Evolutionary conservation across 257 asterid species (phyloP).

Genomic region (Jasminum sambac): DNA sequence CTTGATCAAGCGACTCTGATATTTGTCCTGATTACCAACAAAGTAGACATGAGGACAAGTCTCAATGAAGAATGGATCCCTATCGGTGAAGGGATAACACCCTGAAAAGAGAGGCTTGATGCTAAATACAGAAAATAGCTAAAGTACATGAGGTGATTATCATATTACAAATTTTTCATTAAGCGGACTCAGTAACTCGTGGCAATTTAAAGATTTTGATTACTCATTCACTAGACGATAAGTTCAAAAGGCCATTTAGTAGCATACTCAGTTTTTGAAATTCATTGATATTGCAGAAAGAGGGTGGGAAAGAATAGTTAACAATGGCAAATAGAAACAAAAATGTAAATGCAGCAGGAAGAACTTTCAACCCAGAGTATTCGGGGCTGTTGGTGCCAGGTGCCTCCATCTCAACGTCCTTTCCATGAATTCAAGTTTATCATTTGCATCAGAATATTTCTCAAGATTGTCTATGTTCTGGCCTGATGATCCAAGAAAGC

Average conservation of each 20-base stretch:
- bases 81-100: conserved; percentile 92
- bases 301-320: not conserved
- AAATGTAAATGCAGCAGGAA: conserved; percentile 11
- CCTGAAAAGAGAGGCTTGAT: conserved; percentile 49
- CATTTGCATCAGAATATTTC: conserved; percentile 73
- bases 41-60: conserved; percentile 94
- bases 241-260: conserved; percentile 11
- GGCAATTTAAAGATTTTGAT: not conserved
- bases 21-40: conserved; percentile 83
- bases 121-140: conserved; percentile 9
- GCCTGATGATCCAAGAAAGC: conserved; percentile 97
- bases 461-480: conserved; percentile 88
- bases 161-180: not conserved
- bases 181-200: not conserved
- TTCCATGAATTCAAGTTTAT: conserved; percentile 72
- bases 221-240: not conserved
- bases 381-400: conserved; percentile 95
- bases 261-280: conserved; percentile 4
- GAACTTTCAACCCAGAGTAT: conserved; percentile 72
- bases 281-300: conserved; percentile 4
- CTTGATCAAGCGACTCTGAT: conserved; percentile 54
- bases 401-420: conserved; percentile 98
- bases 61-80: conserved; percentile 93
- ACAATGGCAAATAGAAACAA: not conserved
- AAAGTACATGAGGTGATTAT: conserved; percentile 6